A percentile compares a stretch with the other conserved stretches of the same genome.
Evolutionary conservation across 2,329 filamentous ascomycete genomes (phyloP).

Genomic region (Cyclaneusma minus): DNA sequence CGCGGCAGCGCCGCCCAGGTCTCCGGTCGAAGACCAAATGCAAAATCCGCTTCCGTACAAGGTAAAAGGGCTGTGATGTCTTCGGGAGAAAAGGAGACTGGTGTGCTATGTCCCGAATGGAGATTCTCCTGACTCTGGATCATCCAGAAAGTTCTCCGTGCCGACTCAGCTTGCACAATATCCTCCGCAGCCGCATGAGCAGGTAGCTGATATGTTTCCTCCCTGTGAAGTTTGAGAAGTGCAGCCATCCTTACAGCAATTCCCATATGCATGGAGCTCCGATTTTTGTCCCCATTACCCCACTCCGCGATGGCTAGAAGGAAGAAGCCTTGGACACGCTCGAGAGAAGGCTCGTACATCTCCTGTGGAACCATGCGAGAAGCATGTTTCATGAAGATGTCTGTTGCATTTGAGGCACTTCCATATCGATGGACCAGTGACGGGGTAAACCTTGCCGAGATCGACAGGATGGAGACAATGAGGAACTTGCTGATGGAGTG

Average conservation of each 20-base stretch:
- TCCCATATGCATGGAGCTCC: conserved; percentile 31
- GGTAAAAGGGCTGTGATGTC: conserved; percentile 22
- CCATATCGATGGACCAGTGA: conserved; percentile 31
- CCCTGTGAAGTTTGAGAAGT: conserved; percentile 20
- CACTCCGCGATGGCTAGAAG: conserved; percentile 43
- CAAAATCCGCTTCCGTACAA: conserved; percentile 22
- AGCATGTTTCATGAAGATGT: conserved; percentile 36
- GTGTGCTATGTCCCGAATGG: conserved; percentile 17
- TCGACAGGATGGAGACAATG: conserved; percentile 36
- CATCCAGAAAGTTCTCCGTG: conserved; percentile 23
- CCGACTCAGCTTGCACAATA: conserved; percentile 19
- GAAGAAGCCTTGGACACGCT: conserved; percentile 42
- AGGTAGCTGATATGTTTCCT: conserved; percentile 20
- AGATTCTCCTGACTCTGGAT: conserved; percentile 18
- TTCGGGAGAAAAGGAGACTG: conserved; percentile 14
- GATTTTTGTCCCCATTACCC: conserved; percentile 34
- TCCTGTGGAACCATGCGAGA: conserved; percentile 30
- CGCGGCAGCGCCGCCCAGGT: conserved; percentile 19
- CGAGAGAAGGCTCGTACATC: conserved; percentile 36
- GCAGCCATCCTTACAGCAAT: conserved; percentile 22
- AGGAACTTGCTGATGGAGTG: conserved; percentile 36
- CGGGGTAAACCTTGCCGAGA: conserved; percentile 38
- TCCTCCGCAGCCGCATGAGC: conserved; percentile 13
- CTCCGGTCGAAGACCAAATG: conserved; percentile 17
- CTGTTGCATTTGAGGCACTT: conserved; percentile 32